Evolutionary conservation across 1,139 yeast species (phyloP).

Genomic region (Saccharomyces hybrid): DNA sequence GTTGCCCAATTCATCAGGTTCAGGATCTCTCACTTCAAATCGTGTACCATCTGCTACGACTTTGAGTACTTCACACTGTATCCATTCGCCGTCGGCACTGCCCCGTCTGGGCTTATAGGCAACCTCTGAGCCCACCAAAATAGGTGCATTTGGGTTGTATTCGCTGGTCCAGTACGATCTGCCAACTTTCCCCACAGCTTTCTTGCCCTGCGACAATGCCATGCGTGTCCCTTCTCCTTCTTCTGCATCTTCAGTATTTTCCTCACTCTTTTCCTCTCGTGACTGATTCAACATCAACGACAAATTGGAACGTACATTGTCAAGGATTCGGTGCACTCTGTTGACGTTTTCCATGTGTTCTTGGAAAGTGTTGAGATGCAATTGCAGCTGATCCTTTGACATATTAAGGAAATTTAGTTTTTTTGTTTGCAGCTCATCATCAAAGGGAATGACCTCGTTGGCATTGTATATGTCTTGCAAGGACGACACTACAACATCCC

Average conservation of each 20-base stretch:
- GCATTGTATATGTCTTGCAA: constrained; percentile 60
- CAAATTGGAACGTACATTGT: constrained; percentile 31
- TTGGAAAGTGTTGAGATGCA: constrained; percentile 37
- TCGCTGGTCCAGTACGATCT: constrained; percentile 34
- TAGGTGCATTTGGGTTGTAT: constrained; percentile 54
- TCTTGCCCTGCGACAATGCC: neutral
- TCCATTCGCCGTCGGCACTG: constrained; percentile 79
- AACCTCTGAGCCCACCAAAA: constrained; percentile 68
- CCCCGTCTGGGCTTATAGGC: constrained; percentile 72
- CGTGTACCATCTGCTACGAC: constrained; percentile 67
- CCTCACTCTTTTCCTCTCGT: neutral
- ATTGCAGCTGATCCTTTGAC: constrained; percentile 36
- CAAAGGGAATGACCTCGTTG: constrained; percentile 48
- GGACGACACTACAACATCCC: constrained; percentile 61
- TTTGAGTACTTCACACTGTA: constrained; percentile 83
- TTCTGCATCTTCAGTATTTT: neutral
- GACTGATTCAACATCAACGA: constrained; percentile 19
- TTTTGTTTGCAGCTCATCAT: constrained; percentile 36
- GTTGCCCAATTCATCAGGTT: constrained; percentile 89
- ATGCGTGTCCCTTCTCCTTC: neutral
- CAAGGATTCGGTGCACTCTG: constrained; percentile 43
- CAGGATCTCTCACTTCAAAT: constrained; percentile 90
- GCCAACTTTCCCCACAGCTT: constrained; percentile 14
- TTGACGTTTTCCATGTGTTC: constrained; percentile 53
- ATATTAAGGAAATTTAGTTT: constrained; percentile 28